Percentiles rank a stretch among this genome's conserved stretches.
Evolutionary conservation across 2,329 filamentous ascomycete species (phyloP).

Genomic region (Aspergillus novoparasiticus): DNA sequence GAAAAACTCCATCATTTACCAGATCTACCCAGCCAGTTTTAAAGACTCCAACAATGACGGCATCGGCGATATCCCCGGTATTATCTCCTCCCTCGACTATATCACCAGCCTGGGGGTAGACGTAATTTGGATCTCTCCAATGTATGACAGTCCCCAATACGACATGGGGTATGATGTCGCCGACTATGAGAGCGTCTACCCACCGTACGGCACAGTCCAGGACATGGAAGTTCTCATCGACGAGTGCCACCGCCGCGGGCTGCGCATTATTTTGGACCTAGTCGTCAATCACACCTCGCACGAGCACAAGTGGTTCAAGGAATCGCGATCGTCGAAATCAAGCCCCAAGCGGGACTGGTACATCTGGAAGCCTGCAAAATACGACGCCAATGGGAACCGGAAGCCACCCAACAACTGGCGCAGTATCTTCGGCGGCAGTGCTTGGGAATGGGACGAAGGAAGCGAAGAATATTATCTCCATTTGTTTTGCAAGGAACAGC

Average conservation of each 20-base stretch:
- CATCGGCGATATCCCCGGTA: conserved; percentile 65
- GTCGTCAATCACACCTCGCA: conserved; percentile 78
- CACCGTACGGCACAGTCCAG: conserved; percentile 66
- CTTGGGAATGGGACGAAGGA: conserved; percentile 64
- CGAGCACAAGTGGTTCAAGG: conserved; percentile 70
- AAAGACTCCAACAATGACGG: conserved; percentile 54
- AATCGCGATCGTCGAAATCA: conserved; percentile 61
- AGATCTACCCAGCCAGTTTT: conserved; percentile 62
- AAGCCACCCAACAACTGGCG: conserved; percentile 73
- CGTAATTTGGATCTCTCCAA: conserved; percentile 57
- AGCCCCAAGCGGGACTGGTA: conserved; percentile 71
- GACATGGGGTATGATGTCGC: conserved; percentile 58
- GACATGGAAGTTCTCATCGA: conserved; percentile 65
- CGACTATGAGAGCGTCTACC: conserved; percentile 63
- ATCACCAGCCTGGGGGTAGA: conserved; percentile 63
- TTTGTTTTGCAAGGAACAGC: conserved; percentile 73
- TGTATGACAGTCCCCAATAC: conserved; percentile 54
- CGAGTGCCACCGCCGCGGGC: conserved; percentile 61
- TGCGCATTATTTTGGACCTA: conserved; percentile 72
- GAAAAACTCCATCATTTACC: conserved; percentile 45
- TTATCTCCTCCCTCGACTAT: conserved; percentile 66
- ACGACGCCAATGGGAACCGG: conserved; percentile 58
- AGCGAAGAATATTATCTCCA: conserved; percentile 76
- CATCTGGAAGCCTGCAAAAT: conserved; percentile 56
- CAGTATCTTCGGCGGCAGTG: conserved; percentile 43